phyloP scores from a whole-genome alignment of 345 rosid genomes.

The Pelargonium nanum region DNA sequence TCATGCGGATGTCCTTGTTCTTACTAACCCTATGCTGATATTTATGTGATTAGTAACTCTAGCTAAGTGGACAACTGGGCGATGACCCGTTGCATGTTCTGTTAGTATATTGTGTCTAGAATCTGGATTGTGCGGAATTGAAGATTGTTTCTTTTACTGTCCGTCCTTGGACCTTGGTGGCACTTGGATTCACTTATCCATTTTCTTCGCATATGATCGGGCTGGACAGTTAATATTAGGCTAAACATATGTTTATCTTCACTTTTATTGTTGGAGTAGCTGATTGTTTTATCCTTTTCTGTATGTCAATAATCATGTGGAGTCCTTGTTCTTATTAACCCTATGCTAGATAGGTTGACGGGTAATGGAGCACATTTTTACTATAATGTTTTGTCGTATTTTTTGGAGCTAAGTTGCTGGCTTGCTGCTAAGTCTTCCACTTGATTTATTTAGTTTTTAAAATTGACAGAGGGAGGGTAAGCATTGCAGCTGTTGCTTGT shows the following conservation, averaged over 20 bases:
- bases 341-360: neutral
- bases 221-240: neutral
- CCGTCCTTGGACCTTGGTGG: too few relatives aligned
- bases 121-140: neutral
- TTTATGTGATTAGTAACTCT: too few relatives aligned
- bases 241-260: neutral
- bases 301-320: neutral
- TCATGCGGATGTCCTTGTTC: neutral
- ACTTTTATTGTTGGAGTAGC: too few relatives aligned
- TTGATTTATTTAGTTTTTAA: conserved; percentile 12
- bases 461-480: conserved; percentile 64
- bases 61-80: neutral
- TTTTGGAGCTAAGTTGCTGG: neutral
- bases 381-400: neutral
- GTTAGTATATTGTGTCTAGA: too few relatives aligned
- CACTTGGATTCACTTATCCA: neutral
- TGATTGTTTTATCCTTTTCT: too few relatives aligned
- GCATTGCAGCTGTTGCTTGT: conserved; percentile 62
- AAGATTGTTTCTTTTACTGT: neutral
- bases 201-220: neutral
- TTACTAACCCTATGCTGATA: too few relatives aligned
- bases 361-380: neutral
- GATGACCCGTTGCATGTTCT: neutral
- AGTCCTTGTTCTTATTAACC: neutral
- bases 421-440: neutral